Conservation (phyloP, 306 rosid species). For the Notholithocarpus densiflorus region DNA sequence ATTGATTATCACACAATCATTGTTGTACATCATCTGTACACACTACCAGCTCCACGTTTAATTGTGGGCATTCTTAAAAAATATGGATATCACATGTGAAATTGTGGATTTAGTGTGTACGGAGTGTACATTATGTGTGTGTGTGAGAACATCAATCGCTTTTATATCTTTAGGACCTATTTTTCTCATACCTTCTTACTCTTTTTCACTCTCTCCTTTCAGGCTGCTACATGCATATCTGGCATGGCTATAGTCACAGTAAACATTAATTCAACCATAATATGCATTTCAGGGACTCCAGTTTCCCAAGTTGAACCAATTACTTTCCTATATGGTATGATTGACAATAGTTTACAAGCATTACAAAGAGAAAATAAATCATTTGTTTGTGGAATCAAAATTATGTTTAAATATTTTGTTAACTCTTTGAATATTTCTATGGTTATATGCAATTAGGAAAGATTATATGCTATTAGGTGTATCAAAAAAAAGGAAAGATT, state of each 20-base stretch:
- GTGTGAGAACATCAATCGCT: no score
- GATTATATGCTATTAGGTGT: no score
- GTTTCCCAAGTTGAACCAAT: slow-evolving; percentile 67
- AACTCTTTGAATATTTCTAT: not conserved
- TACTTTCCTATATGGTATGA: slow-evolving; percentile 76
- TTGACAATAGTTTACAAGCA: not conserved
- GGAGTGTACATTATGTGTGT: no score
- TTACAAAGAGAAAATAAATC: not conserved
- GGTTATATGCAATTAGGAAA: not conserved
- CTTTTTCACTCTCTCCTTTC: slow-evolving; percentile 18
- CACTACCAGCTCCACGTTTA: no score
- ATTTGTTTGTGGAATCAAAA: not conserved
- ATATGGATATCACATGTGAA: no score
- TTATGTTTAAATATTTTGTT: not conserved
- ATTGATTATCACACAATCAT: no score
- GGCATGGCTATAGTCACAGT: slow-evolving; percentile 53
- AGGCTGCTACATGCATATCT: slow-evolving; percentile 50
- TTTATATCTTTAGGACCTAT: slow-evolving; percentile 7
- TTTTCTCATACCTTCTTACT: slow-evolving; percentile 23
- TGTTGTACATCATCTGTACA: no score
- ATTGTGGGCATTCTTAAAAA: no score
- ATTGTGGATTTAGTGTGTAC: no score
- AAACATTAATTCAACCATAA: slow-evolving; percentile 48
- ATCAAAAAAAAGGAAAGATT: no score
- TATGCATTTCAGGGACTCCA: slow-evolving; percentile 71